A percentile compares a stretch with the other conserved stretches of the same genome.
Conservation (phyloP, 1,284 basidiomycete genomes). For the Meira miltonrushii region DNA sequence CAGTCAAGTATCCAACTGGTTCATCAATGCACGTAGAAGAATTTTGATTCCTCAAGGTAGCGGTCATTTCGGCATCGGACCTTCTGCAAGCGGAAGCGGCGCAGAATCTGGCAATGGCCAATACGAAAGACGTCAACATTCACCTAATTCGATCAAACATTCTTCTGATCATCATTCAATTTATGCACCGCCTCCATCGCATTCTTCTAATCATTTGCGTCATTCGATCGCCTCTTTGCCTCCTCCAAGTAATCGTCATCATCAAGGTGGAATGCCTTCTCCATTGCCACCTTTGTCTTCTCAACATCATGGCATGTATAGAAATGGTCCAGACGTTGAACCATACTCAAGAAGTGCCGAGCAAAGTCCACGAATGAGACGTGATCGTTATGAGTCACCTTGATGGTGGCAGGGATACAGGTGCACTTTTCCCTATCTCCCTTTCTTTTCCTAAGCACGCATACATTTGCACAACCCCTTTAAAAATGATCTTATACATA, state of each 20-base stretch:
- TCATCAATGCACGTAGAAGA: slow-evolving; percentile 45
- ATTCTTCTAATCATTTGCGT: neutral
- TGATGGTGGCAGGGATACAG: too few species aligned
- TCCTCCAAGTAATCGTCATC: neutral
- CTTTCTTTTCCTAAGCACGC: too few species aligned
- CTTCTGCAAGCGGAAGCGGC: neutral
- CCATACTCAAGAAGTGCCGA: too few species aligned
- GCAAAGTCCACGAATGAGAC: too few species aligned
- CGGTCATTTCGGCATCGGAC: slow-evolving; percentile 8
- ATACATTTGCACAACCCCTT: too few species aligned
- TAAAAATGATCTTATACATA: too few species aligned
- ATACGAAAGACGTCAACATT: neutral
- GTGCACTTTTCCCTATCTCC: too few species aligned
- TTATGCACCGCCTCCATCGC: neutral
- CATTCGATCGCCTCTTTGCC: neutral
- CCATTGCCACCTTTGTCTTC: too few species aligned
- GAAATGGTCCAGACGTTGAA: too few species aligned
- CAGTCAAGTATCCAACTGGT: slow-evolving; percentile 63
- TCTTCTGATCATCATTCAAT: neutral
- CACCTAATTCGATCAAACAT: neutral
- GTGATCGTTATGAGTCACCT: too few species aligned
- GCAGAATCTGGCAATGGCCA: neutral
- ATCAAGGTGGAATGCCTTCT: too few species aligned
- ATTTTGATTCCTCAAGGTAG: slow-evolving; percentile 31
- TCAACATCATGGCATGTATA: too few species aligned